A percentile compares a stretch with the other conserved stretches of the same genome.
These are phyloP conservation scores for Nakataea oryzae DNA, from an alignment of 2,329 filamentous ascomycete species.

Conservation along the genomic window DNA sequence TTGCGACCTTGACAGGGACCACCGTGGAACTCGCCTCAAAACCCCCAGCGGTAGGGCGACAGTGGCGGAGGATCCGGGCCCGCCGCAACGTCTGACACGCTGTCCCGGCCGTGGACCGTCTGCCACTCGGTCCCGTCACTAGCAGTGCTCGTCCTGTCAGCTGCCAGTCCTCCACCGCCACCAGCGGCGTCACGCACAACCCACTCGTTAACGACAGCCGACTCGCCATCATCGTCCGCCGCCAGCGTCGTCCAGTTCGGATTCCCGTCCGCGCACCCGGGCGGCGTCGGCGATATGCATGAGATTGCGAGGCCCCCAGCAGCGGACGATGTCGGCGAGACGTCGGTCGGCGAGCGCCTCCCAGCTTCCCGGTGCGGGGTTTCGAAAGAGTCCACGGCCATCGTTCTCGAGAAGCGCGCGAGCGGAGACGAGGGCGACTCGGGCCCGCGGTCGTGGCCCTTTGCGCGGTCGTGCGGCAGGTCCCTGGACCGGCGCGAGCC, in stretches of 20 bases:
- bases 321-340: conserved; percentile 17
- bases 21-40: not conserved
- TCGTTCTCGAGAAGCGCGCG: not conserved
- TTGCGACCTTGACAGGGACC: not conserved
- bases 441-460: conserved; percentile 4
- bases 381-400: conserved; percentile 13
- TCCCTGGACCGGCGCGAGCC: not conserved
- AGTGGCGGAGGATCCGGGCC: not conserved
- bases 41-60: not conserved
- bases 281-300: not conserved
- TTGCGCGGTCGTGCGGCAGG: not conserved
- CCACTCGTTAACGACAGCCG: conserved; percentile 3
- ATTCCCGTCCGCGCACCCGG: conserved; percentile 1
- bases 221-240: not conserved
- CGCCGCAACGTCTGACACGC: not conserved
- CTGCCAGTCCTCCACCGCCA: too few species aligned
- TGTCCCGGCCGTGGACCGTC: not conserved
- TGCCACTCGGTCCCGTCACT: not conserved
- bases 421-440: not conserved
- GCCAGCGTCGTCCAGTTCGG: conserved; percentile 1
- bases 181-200: not conserved
- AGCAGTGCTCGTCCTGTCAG: not conserved
- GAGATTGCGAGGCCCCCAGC: not conserved
- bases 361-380: conserved; percentile 22
- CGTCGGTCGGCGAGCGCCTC: conserved; percentile 26